Percentiles rank a stretch among this genome's conserved stretches.
Evolutionary conservation across 108 stramenopile genomes (phyloP).

Genomic region (Skeletonema menzelii): DNA sequence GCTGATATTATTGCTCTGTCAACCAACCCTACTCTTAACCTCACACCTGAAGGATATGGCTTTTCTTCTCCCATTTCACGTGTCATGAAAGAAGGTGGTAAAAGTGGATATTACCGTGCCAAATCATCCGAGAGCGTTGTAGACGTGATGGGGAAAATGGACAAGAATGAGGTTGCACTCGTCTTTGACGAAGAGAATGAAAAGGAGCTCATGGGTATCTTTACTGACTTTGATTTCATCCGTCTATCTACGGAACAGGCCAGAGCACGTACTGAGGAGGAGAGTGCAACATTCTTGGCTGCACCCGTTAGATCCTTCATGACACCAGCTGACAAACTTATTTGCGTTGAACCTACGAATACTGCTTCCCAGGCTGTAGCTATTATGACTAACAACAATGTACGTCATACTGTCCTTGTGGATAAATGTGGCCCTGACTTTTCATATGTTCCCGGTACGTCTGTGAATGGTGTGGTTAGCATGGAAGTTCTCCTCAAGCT

Average conservation of each 20-base stretch:
- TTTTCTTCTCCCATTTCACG: conserved; percentile 67
- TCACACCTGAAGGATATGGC: conserved; percentile 84
- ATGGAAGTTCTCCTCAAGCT: conserved; percentile 83
- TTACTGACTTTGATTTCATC: conserved; percentile 93
- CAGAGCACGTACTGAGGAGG: conserved; percentile 59
- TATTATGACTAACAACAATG: conserved; percentile 68
- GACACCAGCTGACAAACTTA: conserved; percentile 60
- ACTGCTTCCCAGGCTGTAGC: conserved; percentile 79
- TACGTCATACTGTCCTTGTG: conserved; percentile 76
- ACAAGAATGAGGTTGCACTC: conserved; percentile 58
- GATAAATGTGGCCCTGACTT: conserved; percentile 44
- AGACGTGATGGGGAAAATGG: conserved; percentile 80
- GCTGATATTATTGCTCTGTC: conserved; percentile 15
- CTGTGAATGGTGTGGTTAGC: conserved; percentile 71
- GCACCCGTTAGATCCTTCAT: conserved; percentile 71
- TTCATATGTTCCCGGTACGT: conserved; percentile 8
- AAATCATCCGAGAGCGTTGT: conserved; percentile 60
- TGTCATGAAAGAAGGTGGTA: conserved; percentile 52
- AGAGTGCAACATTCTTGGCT: conserved; percentile 69
- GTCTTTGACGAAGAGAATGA: conserved; percentile 61
- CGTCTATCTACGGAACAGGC: conserved; percentile 71
- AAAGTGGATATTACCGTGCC: conserved; percentile 63
- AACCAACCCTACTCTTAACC: conserved; percentile 21
- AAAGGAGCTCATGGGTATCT: conserved; percentile 72
- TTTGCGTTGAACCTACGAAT: conserved; percentile 52